Conservation (phyloP, 1,139 yeast genomes). For the Blastobotrys malaysiensis region DNA sequence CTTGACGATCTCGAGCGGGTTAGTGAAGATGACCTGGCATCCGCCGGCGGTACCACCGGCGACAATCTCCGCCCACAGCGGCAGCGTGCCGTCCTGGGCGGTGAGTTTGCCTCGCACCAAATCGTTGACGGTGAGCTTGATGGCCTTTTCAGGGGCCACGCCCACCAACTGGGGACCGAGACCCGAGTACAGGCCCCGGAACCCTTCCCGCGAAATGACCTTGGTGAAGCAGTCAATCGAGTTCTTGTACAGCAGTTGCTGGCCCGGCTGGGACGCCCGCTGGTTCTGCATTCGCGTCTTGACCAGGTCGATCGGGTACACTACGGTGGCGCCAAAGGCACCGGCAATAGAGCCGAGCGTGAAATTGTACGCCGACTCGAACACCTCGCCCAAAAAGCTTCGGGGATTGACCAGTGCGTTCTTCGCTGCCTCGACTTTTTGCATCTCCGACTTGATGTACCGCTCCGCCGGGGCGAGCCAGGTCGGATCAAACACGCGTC, state of each 20-base stretch:
- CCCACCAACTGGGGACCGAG: conserved; percentile 92
- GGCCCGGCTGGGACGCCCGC: conserved; percentile 55
- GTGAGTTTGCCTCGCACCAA: conserved; percentile 72
- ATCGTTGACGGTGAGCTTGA: conserved; percentile 91
- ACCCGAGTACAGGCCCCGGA: conserved; percentile 88
- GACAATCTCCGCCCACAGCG: conserved; percentile 65
- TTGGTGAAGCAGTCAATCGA: conserved; percentile 83
- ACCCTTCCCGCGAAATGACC: conserved; percentile 72
- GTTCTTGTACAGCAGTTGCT: conserved; percentile 55
- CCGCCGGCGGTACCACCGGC: conserved; percentile 97
- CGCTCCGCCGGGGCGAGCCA: conserved; percentile 38
- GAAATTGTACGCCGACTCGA: conserved; percentile 85
- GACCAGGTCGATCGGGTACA: conserved; percentile 92
- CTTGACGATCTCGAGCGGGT: conserved; percentile 93
- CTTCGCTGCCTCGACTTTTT: conserved; percentile 39
- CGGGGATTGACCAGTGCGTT: conserved; percentile 37
- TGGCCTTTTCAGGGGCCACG: conserved; percentile 98
- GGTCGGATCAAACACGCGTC: conserved; percentile 40
- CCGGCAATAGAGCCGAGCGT: conserved; percentile 93
- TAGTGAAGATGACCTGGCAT: conserved; percentile 93
- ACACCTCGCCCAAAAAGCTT: conserved; percentile 43
- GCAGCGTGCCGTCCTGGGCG: conserved; percentile 48
- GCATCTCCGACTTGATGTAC: conserved; percentile 31
- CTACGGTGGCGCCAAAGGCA: conserved; percentile 97
- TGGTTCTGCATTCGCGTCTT: conserved; percentile 98